Evolutionary conservation across 768 basidiomycete species (phyloP).

Genomic region (Phaeotremella skinneri): DNA sequence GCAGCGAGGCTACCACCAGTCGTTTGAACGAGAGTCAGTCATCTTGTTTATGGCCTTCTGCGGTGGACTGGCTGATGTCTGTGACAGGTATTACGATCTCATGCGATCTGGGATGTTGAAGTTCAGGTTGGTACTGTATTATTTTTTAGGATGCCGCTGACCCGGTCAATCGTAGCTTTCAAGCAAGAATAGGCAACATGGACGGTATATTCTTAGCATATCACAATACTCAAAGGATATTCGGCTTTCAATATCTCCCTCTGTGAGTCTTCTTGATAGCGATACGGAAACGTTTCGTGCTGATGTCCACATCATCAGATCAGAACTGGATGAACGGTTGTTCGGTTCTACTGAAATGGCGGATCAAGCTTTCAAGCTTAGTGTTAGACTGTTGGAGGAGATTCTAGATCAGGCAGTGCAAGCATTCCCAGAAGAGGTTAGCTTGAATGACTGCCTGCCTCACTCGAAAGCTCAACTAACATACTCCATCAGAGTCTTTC

Average conservation of each 20-base stretch:
- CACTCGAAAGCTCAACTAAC: conserved; percentile 9
- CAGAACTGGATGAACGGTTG: conserved; percentile 80
- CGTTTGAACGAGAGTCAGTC: conserved; percentile 74
- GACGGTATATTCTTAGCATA: conserved; percentile 69
- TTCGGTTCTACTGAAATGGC: conserved; percentile 68
- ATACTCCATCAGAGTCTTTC: conserved; percentile 5
- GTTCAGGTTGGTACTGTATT: conserved; percentile 62
- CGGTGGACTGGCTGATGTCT: neutral
- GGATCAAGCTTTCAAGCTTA: conserved; percentile 70
- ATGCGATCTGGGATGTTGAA: conserved; percentile 92
- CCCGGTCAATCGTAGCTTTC: conserved; percentile 62
- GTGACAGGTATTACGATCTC: conserved; percentile 72
- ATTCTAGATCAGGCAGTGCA: conserved; percentile 61
- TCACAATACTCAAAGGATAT: conserved; percentile 74
- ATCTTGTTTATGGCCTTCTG: neutral
- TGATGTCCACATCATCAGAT: conserved; percentile 24
- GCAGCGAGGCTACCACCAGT: conserved; percentile 64
- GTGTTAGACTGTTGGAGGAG: conserved; percentile 67
- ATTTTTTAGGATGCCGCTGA: neutral
- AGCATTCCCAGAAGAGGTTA: conserved; percentile 67
- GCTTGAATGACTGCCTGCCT: conserved; percentile 30
- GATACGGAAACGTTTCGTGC: neutral
- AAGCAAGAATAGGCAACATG: conserved; percentile 95
- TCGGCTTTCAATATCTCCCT: conserved; percentile 91
- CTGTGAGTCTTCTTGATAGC: conserved; percentile 49